phyloP scores from a whole-genome alignment of 805 yeast genomes.

The Candida khao-thaluensis region DNA sequence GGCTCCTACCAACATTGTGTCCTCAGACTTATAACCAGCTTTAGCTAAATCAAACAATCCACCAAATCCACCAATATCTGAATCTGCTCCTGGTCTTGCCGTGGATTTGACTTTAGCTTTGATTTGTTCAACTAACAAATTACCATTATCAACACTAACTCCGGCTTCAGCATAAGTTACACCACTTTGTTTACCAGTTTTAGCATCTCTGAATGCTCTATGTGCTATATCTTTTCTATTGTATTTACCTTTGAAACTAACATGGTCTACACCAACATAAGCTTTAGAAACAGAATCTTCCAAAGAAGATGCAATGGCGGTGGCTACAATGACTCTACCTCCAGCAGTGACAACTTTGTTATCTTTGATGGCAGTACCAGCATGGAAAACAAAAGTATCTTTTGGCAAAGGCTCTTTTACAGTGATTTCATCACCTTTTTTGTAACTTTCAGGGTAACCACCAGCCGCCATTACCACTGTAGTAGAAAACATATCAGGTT shows the following conservation, averaged over 20 bases:
- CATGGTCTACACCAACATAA: slow-evolving; percentile 77
- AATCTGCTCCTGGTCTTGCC: slow-evolving; percentile 92
- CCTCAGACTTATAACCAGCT: slow-evolving; percentile 81
- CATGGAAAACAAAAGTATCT: slow-evolving; percentile 83
- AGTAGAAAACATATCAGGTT: slow-evolving; percentile 63
- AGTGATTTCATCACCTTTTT: slow-evolving; percentile 82
- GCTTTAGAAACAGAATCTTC: slow-evolving; percentile 83
- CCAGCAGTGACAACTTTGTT: slow-evolving; percentile 80
- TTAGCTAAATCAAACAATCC: slow-evolving; percentile 88
- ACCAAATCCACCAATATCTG: slow-evolving; percentile 98
- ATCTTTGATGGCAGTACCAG: slow-evolving; percentile 71
- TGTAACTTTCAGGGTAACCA: slow-evolving; percentile 89
- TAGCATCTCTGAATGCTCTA: slow-evolving; percentile 77
- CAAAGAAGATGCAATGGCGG: slow-evolving; percentile 76
- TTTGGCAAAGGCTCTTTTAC: slow-evolving; percentile 47
- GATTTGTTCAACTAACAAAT: slow-evolving; percentile 82
- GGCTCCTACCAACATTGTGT: slow-evolving; percentile 89
- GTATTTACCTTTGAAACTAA: slow-evolving; percentile 72
- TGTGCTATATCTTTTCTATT: slow-evolving; percentile 94
- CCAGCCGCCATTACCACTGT: slow-evolving; percentile 97
- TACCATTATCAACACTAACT: slow-evolving; percentile 96
- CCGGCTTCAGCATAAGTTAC: slow-evolving; percentile 95
- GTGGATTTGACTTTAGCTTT: slow-evolving; percentile 90
- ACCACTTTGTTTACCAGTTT: slow-evolving; percentile 23
- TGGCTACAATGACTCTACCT: slow-evolving; percentile 95